Base-by-base conservation (phyloP, 306 rosid genomes). In the Quercus variabilis region DNA sequence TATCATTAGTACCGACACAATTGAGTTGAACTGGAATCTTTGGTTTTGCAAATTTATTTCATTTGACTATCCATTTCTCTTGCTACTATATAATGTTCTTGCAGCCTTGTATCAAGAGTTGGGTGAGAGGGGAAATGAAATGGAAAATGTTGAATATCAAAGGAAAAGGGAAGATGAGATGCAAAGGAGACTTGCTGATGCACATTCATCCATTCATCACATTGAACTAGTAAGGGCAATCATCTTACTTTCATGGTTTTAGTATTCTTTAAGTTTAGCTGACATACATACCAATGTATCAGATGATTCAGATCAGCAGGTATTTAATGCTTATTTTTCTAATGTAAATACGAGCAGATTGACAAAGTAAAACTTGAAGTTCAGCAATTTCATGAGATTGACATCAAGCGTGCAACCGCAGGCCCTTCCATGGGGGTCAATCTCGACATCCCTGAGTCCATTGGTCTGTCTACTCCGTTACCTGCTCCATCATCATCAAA, bases 361-460 rank as follows among this genome's bases (percentile, higher is more conserved):
- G 94, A 91, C 80, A 86, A 83, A 83, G 89, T 30, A 76, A 88
- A 88, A 85, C 46, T 86, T 68, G 79, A 91, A 74, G 88, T 85
- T 75, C 84, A 62, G 69, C 95, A 84, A 80, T 78, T 89, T 69
- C 82, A 83, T 30, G 89, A 85, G 57, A 72, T 85, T 70, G 91
- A 91, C 74, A 80, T 78, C 67, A 90, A 90, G 86, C 93, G 87
- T 33, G 82, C 90, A 74, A 83, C 81, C 80, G 85, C 85, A 33
- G 92, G 83, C 69, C 86, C 89, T 9, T 73, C 96, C 31, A 72
- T 79, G 79, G 86, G 84, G n/a, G 83, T 79, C 69, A 84, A 90
- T 82, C 96, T 95, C 46, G 98, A 95, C 83, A 93, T 95, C 78
- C 98, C 98, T 35, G 99, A 91, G 90, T 95, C 99, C 31, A 60